phyloP scores from a whole-genome alignment of 305 asterid genomes.

The Fraxinus baroniana region DNA sequence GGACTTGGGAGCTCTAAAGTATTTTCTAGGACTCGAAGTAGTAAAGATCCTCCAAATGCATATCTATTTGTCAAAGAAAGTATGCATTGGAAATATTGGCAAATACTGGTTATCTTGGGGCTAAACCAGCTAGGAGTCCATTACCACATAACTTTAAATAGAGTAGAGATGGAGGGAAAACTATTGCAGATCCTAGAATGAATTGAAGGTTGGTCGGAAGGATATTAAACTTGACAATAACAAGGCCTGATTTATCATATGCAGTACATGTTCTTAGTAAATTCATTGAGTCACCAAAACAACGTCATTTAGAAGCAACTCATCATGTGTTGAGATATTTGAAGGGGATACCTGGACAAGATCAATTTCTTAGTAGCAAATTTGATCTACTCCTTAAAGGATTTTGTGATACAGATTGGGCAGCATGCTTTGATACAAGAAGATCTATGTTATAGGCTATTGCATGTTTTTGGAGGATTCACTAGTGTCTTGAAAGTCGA shows the following conservation, averaged over 20 bases:
- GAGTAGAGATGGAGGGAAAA: background rate
- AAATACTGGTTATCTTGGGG: background rate
- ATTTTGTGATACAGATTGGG: background rate
- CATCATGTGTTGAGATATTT: background rate
- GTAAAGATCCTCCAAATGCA: too few species aligned
- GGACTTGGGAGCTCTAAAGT: too few species aligned
- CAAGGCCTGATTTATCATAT: background rate
- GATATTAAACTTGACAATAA: background rate
- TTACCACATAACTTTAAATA: background rate
- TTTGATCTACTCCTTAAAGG: background rate
- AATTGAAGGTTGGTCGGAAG: background rate
- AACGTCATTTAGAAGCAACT: background rate
- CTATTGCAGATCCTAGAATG: background rate
- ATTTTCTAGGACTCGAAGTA: too few species aligned
- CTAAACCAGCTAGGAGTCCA: background rate
- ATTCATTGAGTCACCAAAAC: background rate
- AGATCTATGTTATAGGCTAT: background rate
- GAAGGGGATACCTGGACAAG: background rate
- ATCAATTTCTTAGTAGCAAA: background rate
- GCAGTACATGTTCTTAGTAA: background rate
- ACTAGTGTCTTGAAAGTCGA: background rate
- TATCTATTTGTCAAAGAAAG: background rate
- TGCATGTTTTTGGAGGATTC: background rate
- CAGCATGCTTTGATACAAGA: background rate
- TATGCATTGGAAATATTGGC: background rate